Base-by-base conservation (phyloP, 2,329 filamentous ascomycete genomes). In the Paecilomyces variotii region DNA sequence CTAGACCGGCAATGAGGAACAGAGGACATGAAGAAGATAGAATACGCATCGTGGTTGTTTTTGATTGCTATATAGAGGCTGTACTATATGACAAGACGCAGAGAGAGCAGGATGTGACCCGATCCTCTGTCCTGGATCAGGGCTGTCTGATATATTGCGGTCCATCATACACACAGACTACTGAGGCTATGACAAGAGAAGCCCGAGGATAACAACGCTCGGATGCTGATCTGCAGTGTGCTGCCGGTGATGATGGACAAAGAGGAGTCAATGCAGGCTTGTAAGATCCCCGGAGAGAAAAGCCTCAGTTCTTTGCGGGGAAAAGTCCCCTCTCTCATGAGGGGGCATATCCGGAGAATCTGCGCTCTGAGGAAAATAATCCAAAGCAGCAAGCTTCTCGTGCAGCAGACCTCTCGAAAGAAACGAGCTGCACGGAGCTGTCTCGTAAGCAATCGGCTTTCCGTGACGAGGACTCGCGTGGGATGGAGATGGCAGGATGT, bases 1-100 rank as follows among this genome's bases (percentile, higher is more conserved):
- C 60, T 26, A 60, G 14, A 24, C 56, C 58, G 39, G 56, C 58
- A 28, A 65, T 14, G 25, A 64, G 56, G 4, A 55, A 30, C 7
- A n/a, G 54, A 3, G 28, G 12, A 14, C 6, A 52, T 6, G 45
- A 11, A 27, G 54, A 50, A n/a, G 28, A 32, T 12, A n/a, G 12
- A 12, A 26, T 52, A 55, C 54, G 12, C 58, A 60, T 60, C 53
- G 34, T 49, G 34, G 24, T 56, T 19, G 19, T 19, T 19, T 19
- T 53, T 30, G 28, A 50, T 52, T 53, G 14, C 19, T 39, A 26
- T n/a, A 24, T 52, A 52, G 50, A 45, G 6, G n/a, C 39, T 4
- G 14, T 45, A 45, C 39, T 45, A 45, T 45, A 45, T 45, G 39
- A 45, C n/a, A 45, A 14, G 3, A 19, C n/a, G 39, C 6, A 14